Evolutionary conservation across 2,329 filamentous ascomycete species (phyloP).

Genomic region (Colletotrichum lentis): DNA sequence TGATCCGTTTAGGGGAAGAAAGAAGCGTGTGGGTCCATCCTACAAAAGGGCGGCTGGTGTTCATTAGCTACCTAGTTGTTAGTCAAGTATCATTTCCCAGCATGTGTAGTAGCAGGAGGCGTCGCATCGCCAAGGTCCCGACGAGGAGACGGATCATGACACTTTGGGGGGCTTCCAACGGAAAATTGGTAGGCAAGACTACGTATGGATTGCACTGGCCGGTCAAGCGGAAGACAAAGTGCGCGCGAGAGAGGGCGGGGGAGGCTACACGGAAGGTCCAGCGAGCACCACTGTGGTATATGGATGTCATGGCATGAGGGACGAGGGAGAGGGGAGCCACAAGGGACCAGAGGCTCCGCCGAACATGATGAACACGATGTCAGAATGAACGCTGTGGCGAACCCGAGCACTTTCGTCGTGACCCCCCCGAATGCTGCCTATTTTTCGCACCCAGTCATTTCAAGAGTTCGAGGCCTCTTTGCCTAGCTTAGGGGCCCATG

Average conservation of each 20-base stretch:
- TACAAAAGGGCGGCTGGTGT: background rate
- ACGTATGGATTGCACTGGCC: background rate
- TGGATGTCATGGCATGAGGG: slow-evolving; percentile 1
- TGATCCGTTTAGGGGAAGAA: background rate
- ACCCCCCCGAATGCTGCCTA: background rate
- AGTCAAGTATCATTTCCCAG: background rate
- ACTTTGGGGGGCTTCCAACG: background rate
- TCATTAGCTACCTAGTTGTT: background rate
- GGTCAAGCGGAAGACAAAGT: background rate
- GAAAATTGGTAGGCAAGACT: background rate
- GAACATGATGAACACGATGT: slow-evolving; percentile 30
- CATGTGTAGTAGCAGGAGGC: background rate
- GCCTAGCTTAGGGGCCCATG: background rate
- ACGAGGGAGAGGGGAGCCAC: background rate
- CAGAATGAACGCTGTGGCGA: slow-evolving; percentile 34
- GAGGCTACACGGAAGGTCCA: background rate
- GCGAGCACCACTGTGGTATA: slow-evolving; percentile 7
- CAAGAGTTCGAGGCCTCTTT: background rate
- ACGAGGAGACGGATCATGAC: slow-evolving; percentile 16
- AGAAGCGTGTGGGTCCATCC: background rate
- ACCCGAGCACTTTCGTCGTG: background rate
- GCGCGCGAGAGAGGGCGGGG: too few relatives aligned
- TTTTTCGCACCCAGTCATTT: background rate
- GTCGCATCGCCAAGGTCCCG: slow-evolving; percentile 12
- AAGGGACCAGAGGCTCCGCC: slow-evolving; percentile 21